A percentile compares a stretch with the other conserved stretches of the same genome.
phyloP scores from a whole-genome alignment of 2,329 filamentous ascomycete genomes.

The Monosporascus sp. region DNA sequence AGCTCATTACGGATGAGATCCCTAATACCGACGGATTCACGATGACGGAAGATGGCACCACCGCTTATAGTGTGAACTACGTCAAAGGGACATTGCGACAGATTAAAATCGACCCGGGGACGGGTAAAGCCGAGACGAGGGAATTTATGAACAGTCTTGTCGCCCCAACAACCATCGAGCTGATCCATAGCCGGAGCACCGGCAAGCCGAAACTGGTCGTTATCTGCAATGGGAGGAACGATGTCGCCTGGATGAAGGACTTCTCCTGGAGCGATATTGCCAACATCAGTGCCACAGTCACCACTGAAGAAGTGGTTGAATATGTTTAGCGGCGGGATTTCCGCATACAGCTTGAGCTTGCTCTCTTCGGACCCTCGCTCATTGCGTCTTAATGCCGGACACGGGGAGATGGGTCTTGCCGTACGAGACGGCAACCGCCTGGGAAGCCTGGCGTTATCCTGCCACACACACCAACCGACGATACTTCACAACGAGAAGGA shows the following conservation, averaged over 20 bases:
- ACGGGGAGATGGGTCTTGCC: not conserved
- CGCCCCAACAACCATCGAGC: slow-evolving; percentile 21
- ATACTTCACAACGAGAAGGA: no score
- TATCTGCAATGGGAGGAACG: slow-evolving; percentile 25
- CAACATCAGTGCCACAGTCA: slow-evolving; percentile 20
- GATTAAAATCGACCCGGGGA: slow-evolving; percentile 8
- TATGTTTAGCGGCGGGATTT: not conserved
- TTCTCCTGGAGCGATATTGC: slow-evolving; percentile 20
- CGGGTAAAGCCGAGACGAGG: slow-evolving; percentile 11
- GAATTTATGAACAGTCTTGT: slow-evolving; percentile 20
- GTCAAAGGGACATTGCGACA: slow-evolving; percentile 18
- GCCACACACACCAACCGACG: no score
- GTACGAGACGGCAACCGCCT: no score
- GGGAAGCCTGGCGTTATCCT: no score
- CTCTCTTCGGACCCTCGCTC: not conserved
- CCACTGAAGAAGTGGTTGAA: not conserved
- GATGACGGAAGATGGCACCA: slow-evolving; percentile 14
- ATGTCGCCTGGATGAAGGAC: slow-evolving; percentile 24
- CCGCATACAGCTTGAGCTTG: not conserved
- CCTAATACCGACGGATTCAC: slow-evolving; percentile 24
- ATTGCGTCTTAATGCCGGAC: no score
- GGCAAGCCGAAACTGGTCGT: slow-evolving; percentile 20
- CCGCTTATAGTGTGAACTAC: slow-evolving; percentile 22
- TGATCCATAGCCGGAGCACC: slow-evolving; percentile 7
- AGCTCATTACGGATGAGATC: slow-evolving; percentile 18